Conservation (phyloP, 1,284 basidiomycete species). For the Sphaerobolus stellatus region DNA sequence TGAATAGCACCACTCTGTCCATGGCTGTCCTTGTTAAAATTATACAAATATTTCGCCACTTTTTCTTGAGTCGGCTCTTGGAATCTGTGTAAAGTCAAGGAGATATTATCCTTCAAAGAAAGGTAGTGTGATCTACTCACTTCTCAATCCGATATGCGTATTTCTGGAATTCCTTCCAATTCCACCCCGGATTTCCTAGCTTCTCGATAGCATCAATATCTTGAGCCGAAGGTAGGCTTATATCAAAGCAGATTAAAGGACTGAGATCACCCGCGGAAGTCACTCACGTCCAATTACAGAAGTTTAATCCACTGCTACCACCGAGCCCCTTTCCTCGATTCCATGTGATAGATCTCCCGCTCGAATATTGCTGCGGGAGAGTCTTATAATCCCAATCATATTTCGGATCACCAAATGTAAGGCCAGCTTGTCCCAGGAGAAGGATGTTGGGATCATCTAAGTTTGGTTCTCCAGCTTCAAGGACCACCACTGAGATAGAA, state of each 20-base stretch:
- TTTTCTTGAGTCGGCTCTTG: too few relatives aligned
- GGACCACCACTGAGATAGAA: conserved; percentile 21
- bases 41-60: too few relatives aligned
- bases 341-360: conserved; percentile 16
- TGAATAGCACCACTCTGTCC: too few relatives aligned
- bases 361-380: conserved; percentile 9
- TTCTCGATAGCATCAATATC: conserved; percentile 14
- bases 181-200: conserved; percentile 18
- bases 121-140: too few relatives aligned
- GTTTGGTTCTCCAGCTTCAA: conserved; percentile 24
- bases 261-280: too few relatives aligned
- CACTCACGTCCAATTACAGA: too few relatives aligned
- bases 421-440: conserved; percentile 19
- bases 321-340: conserved; percentile 30
- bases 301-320: conserved; percentile 26
- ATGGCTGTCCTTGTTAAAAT: too few relatives aligned
- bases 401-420: conserved; percentile 15
- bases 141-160: too few relatives aligned
- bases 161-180: conserved; percentile 9
- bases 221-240: too few relatives aligned
- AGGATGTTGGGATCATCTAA: conserved; percentile 20
- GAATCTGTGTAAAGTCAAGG: too few relatives aligned
- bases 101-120: too few relatives aligned
- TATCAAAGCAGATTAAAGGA: too few relatives aligned
- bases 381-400: conserved; percentile 22